phyloP scores from a whole-genome alignment of 108 stramenopile genomes.

The Schizochytrium sp. region DNA sequence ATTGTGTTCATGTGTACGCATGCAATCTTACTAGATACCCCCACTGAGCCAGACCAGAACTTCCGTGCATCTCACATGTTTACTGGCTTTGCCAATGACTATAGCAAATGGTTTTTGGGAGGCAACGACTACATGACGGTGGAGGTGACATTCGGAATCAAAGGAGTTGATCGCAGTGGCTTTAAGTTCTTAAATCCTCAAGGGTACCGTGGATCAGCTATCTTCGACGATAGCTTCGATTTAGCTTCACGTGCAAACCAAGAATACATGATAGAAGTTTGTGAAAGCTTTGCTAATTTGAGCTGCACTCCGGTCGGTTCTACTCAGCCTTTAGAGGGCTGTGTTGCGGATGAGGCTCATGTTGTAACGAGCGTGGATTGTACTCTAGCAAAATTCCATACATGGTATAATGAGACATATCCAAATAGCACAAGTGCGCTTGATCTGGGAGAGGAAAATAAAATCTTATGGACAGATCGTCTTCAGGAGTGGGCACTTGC shows the following conservation, averaged over 20 bases:
- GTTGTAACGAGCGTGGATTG: conserved; percentile 16
- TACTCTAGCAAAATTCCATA: conserved; percentile 1
- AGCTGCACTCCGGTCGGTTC: neutral
- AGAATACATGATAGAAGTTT: conserved; percentile 53
- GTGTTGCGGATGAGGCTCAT: neutral
- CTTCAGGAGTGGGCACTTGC: neutral
- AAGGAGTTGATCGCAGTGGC: conserved; percentile 62
- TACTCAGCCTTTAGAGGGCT: neutral
- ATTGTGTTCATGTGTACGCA: neutral
- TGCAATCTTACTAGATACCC: conserved; percentile 60
- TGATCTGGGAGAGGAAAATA: conserved; percentile 11
- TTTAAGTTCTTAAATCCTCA: conserved; percentile 60
- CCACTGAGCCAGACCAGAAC: conserved; percentile 65
- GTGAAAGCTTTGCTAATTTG: neutral
- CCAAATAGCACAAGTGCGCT: neutral
- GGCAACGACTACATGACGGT: conserved; percentile 38
- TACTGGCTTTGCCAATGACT: neutral
- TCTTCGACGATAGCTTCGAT: conserved; percentile 62
- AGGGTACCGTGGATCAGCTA: conserved; percentile 51
- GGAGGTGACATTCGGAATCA: conserved; percentile 64
- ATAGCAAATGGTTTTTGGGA: conserved; percentile 20
- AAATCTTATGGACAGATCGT: neutral
- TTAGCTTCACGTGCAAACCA: neutral
- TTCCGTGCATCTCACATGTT: conserved; percentile 63
- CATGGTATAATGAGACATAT: conserved; percentile 5